A percentile compares a stretch with the other conserved stretches of the same genome.
These are phyloP conservation scores for Taxillus chinensis DNA, from an alignment of 164 flowering plant genomes.

Conservation along the genomic window DNA sequence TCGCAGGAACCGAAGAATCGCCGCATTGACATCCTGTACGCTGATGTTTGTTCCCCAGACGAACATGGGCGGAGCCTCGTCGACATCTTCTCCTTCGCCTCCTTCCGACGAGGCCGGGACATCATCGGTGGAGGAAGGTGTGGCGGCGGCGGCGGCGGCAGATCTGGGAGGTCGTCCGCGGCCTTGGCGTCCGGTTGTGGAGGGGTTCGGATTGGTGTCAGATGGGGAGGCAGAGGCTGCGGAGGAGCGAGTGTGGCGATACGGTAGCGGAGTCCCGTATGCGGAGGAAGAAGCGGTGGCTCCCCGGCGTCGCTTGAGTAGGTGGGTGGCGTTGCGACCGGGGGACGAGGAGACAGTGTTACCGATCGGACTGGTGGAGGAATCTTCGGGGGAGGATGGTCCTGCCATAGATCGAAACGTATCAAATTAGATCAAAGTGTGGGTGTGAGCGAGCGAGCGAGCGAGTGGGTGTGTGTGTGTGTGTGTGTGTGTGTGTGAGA, in stretches of 20 bases:
- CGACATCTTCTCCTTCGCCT: conserved; percentile 44
- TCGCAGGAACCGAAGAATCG: conserved; percentile 66
- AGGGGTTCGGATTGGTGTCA: background rate
- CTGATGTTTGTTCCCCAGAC: conserved; percentile 99
- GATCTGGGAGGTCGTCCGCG: conserved; percentile 8
- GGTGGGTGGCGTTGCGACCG: conserved; percentile 9
- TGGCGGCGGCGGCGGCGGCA: conserved; percentile 17
- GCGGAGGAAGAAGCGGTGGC: conserved; percentile 21
- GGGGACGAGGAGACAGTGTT: conserved; percentile 76
- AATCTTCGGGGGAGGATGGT: conserved; percentile 70
- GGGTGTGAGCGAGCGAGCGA: background rate
- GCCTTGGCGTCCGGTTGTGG: conserved; percentile 14
- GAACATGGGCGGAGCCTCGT: conserved; percentile 58
- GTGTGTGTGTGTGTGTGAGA: no score
- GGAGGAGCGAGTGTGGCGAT: background rate
- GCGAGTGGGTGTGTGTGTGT: no score
- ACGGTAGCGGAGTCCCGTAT: conserved; percentile 33
- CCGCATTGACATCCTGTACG: conserved; percentile 79
- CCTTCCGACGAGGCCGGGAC: conserved; percentile 49
- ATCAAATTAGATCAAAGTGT: background rate
- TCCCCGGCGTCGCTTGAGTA: conserved; percentile 26
- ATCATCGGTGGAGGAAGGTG: conserved; percentile 52
- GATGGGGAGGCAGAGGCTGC: background rate
- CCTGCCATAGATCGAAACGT: conserved; percentile 22
- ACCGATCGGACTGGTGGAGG: conserved; percentile 51